phyloP scores from a whole-genome alignment of 176 grass and related monocot species.

The Miscanthus lutarioriparius region DNA sequence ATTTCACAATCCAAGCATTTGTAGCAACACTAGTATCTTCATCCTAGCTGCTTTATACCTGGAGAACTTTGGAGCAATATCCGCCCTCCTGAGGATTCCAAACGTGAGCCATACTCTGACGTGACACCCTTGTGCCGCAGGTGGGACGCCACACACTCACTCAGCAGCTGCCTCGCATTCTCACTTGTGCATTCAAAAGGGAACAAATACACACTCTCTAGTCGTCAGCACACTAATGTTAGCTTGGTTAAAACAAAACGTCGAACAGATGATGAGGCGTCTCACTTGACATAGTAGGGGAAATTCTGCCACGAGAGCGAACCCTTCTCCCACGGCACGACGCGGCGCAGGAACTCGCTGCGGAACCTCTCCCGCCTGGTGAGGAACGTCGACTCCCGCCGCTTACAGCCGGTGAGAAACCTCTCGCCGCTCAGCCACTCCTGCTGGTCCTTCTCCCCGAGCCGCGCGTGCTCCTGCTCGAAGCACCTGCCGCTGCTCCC shows the following conservation, averaged over 20 bases:
- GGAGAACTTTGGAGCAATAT: slow-evolving; percentile 84
- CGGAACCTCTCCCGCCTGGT: slow-evolving; percentile 76
- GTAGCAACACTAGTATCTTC: slow-evolving; percentile 10
- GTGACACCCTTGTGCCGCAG: slow-evolving; percentile 69
- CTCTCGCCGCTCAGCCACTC: slow-evolving; percentile 89
- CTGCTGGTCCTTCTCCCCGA: slow-evolving; percentile 91
- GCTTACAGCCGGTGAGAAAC: slow-evolving; percentile 64
- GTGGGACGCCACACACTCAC: slow-evolving; percentile 77
- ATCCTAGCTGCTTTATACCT: slow-evolving; percentile 51
- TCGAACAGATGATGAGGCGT: slow-evolving; percentile 30
- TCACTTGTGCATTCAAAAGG: slow-evolving; percentile 49
- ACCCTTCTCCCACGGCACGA: slow-evolving; percentile 88
- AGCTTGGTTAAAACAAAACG: slow-evolving; percentile 35
- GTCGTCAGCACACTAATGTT: slow-evolving; percentile 17
- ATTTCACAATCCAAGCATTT: slow-evolving; percentile 32
- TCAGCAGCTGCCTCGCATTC: slow-evolving; percentile 53
- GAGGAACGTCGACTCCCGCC: slow-evolving; percentile 71
- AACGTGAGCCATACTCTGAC: slow-evolving; percentile 61
- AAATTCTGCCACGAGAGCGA: slow-evolving; percentile 84
- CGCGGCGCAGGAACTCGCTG: slow-evolving; percentile 78
- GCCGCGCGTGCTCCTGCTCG: slow-evolving; percentile 75
- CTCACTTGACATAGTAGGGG: slow-evolving; percentile 84
- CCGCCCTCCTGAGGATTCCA: slow-evolving; percentile 70
- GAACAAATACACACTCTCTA: background rate
- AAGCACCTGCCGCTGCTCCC: slow-evolving; percentile 42